A percentile compares a stretch with the other conserved stretches of the same genome.
phyloP scores from a whole-genome alignment of 176 grass and related monocot species.

The Microstegium vimineum region DNA sequence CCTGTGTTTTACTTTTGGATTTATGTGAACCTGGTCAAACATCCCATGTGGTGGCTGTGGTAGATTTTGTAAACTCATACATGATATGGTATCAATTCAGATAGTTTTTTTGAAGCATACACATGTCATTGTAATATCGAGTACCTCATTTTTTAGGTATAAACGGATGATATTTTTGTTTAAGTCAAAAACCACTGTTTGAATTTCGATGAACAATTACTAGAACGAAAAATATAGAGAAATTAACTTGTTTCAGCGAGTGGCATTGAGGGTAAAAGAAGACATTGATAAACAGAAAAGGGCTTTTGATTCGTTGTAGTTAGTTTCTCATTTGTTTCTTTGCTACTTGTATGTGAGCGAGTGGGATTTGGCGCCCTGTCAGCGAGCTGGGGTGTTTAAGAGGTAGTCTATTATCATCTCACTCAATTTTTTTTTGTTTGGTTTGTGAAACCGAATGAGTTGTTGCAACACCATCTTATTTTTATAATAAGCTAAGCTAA shows the following conservation, averaged over 20 bases:
- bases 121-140: background rate
- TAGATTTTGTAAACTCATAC: constrained; percentile 16
- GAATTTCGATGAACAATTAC: background rate
- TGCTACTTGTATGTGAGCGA: background rate
- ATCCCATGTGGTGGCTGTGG: background rate
- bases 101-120: background rate
- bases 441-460: no score
- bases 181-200: background rate
- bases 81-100: background rate
- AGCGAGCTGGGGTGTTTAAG: no score
- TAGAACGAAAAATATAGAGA: background rate
- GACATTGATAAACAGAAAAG: background rate
- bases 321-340: background rate
- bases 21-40: background rate
- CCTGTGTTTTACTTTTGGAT: background rate
- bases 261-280: background rate
- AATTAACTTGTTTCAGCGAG: background rate
- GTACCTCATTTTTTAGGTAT: background rate
- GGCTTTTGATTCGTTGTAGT: background rate
- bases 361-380: no score
- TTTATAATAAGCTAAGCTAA: no score
- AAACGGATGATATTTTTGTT: background rate
- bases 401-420: no score
- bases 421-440: no score
- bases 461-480: no score